Evolutionary conservation across 129 eudicot genomes (phyloP).

Genomic region (Chrysanthemum lavandulifolium): DNA sequence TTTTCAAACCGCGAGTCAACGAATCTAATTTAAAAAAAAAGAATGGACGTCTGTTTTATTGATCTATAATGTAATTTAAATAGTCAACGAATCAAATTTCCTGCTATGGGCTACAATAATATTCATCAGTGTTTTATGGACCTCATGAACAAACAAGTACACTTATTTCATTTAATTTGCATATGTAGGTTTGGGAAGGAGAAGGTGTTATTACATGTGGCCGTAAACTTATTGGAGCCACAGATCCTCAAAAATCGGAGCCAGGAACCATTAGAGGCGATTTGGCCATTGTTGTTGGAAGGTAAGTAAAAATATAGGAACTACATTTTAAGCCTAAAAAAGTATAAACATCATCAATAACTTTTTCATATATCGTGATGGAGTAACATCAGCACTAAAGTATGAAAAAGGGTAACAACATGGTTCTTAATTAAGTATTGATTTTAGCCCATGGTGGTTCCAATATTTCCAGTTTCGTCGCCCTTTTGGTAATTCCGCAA

Average conservation of each 20-base stretch:
- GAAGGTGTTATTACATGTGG: conserved; percentile 96
- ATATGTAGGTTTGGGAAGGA: conserved; percentile 95
- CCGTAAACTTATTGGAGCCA: conserved; percentile 99
- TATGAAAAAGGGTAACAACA: not conserved
- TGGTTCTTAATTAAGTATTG: too few relatives aligned
- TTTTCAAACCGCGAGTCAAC: too few relatives aligned
- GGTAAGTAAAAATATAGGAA: conserved; percentile 39
- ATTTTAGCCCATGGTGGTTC: too few relatives aligned
- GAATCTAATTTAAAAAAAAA: too few relatives aligned
- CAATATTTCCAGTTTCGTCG: conserved; percentile 48
- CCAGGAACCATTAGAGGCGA: too few relatives aligned
- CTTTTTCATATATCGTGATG: not conserved
- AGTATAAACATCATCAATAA: not conserved
- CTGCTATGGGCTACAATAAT: too few relatives aligned
- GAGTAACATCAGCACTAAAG: not conserved
- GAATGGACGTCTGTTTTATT: too few relatives aligned
- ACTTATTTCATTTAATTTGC: not conserved
- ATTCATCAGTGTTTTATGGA: not conserved
- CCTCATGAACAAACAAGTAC: not conserved
- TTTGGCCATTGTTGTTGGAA: conserved; percentile 92
- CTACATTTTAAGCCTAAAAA: not conserved
- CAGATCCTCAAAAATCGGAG: too few relatives aligned
- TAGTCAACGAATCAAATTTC: too few relatives aligned
- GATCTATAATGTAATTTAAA: too few relatives aligned
- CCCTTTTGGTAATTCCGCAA: conserved; percentile 49